Conservation (phyloP, 2,329 filamentous ascomycete genomes). For the Trichoderma breve region DNA sequence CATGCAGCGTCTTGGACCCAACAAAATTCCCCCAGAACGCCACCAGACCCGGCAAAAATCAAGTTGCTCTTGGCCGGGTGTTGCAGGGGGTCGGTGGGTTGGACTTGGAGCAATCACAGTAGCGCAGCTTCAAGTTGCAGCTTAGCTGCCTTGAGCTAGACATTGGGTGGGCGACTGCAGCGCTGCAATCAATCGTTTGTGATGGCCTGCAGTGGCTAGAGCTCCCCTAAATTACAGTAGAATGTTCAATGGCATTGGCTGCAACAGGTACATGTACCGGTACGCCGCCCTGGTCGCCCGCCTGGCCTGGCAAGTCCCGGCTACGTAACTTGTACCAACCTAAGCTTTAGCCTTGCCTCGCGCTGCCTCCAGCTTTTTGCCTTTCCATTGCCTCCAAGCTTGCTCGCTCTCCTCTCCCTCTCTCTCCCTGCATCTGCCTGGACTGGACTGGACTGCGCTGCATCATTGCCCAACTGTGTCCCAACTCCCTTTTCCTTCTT, state of each 20-base stretch:
- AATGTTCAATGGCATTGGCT: not conserved
- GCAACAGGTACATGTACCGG: not conserved
- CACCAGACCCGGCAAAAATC: constrained; percentile 10
- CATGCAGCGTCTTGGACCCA: not conserved
- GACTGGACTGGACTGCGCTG: not conserved
- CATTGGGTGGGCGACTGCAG: not conserved
- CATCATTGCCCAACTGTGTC: not conserved
- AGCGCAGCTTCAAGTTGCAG: not conserved
- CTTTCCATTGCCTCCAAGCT: not conserved
- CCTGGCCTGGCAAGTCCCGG: not conserved
- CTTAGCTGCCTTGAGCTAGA: not conserved
- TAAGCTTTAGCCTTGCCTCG: not conserved
- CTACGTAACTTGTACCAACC: not conserved
- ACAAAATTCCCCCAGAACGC: constrained; percentile 14
- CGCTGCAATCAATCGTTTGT: not conserved
- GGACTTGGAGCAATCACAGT: not conserved
- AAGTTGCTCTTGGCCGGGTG: not conserved
- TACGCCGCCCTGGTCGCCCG: not conserved
- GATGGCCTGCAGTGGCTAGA: not conserved
- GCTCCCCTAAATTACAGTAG: not conserved
- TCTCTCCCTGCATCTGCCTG: constrained; percentile 10
- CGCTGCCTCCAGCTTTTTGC: not conserved
- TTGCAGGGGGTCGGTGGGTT: not conserved
- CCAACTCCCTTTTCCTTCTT: not conserved
- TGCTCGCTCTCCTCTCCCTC: not conserved